Evolutionary conservation across 1,284 basidiomycete species (phyloP).

Genomic region (Irpex lacteus): DNA sequence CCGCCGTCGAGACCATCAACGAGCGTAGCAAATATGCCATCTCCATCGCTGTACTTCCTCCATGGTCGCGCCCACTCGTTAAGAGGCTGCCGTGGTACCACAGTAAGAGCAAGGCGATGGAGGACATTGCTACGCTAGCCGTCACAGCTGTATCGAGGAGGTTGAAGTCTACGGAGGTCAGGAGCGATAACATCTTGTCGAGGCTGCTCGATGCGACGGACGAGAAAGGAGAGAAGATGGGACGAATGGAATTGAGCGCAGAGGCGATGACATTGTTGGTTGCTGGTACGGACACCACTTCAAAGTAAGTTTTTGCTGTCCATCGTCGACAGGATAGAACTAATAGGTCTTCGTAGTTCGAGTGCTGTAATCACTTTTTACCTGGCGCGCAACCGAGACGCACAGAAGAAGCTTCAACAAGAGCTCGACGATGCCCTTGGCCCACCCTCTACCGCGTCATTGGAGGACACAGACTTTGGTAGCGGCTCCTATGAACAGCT

Average conservation of each 20-base stretch:
- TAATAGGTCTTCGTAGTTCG: slow-evolving; percentile 8
- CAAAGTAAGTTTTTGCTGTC: slow-evolving; percentile 10
- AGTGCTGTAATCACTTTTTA: slow-evolving; percentile 20
- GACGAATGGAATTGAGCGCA: slow-evolving; percentile 73
- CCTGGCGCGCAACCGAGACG: slow-evolving; percentile 15
- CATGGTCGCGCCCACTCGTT: slow-evolving; percentile 1
- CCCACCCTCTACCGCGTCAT: background rate
- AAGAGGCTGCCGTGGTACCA: background rate
- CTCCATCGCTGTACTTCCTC: slow-evolving; percentile 10
- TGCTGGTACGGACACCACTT: slow-evolving; percentile 50
- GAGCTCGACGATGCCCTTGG: slow-evolving; percentile 21
- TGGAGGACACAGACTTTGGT: slow-evolving; percentile 17
- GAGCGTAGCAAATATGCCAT: slow-evolving; percentile 8
- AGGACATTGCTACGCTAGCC: slow-evolving; percentile 3
- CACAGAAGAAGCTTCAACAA: slow-evolving; percentile 22
- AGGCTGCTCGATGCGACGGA: slow-evolving; percentile 15
- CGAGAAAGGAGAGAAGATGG: slow-evolving; percentile 48
- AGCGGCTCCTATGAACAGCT: slow-evolving; percentile 16
- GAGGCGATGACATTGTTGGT: slow-evolving; percentile 80
- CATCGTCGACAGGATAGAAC: no score
- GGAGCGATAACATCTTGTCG: slow-evolving; percentile 13
- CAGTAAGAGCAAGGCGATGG: background rate
- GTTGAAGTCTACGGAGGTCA: background rate
- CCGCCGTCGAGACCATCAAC: slow-evolving; percentile 12
- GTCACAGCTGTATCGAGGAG: slow-evolving; percentile 13